These are phyloP conservation scores for Apiotrichum domesticum DNA, from an alignment of 1,284 basidiomycete genomes.

Conservation along the genomic window DNA sequence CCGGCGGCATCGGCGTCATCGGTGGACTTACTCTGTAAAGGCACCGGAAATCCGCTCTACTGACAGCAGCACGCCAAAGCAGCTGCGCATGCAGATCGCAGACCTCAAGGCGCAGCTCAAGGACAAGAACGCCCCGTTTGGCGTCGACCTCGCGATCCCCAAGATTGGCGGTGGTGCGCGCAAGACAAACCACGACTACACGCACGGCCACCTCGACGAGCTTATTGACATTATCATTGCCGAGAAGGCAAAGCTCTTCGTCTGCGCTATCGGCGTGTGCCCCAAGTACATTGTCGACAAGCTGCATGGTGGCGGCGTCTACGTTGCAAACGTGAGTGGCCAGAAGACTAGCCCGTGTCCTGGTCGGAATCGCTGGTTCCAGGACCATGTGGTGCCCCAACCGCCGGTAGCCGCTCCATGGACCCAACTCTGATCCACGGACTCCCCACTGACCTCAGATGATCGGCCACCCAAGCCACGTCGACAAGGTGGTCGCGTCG, in stretches of 20 bases:
- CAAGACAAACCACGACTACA: conserved; percentile 65
- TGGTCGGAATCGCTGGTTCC: no score
- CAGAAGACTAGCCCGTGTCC: no score
- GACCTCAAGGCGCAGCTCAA: conserved; percentile 64
- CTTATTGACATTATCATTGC: conserved; percentile 82
- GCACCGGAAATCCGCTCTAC: background rate
- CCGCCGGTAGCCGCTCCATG: no score
- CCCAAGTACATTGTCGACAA: conserved; percentile 68
- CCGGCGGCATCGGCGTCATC: conserved; percentile 79
- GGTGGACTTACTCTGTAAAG: conserved; percentile 53
- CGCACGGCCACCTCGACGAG: conserved; percentile 62
- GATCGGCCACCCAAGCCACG: conserved; percentile 85
- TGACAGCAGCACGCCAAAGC: conserved; percentile 34
- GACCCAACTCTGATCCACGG: no score
- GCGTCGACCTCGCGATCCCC: conserved; percentile 78
- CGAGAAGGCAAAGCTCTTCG: conserved; percentile 73
- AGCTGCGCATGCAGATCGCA: conserved; percentile 56
- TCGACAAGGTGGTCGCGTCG: conserved; percentile 66
- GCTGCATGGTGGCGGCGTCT: conserved; percentile 72
- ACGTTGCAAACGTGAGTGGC: conserved; percentile 63
- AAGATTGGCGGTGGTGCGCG: conserved; percentile 73
- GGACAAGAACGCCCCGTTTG: conserved; percentile 58
- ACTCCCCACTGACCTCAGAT: conserved; percentile 50
- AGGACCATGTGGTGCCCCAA: no score
- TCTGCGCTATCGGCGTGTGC: conserved; percentile 73